Evolutionary conservation across 495 filamentous ascomycete genomes (phyloP), one percentile per base, ranked within the genome.

Genomic region (Talaromyces wortmannii): DNA sequence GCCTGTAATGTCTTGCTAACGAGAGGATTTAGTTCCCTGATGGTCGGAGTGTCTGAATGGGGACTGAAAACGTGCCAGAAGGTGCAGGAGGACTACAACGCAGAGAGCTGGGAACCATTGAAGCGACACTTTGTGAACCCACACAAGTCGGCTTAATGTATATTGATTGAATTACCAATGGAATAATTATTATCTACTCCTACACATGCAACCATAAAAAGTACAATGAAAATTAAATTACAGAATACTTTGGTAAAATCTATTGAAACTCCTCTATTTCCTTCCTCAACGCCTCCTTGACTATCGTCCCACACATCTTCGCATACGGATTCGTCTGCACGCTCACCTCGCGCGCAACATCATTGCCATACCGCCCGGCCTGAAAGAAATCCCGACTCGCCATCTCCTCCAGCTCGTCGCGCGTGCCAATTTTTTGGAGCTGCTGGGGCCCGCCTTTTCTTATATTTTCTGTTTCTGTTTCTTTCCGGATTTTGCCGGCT

Each of bases 1-100:
- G 5, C 40, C 5, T 13, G 7, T 17, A 15, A 15, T 18, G 40
- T 3, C 7, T 16, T 43, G 12, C 45, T 55, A 42, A 42, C 33
- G 23, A 23, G 5, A 32, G 17, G 3, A 60, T 78, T 76, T 71
- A 89, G 86, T 63, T 81, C 78, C 57, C 67, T 90, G 43, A 95
- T 95, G 91, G 81, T 96, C 8, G 91, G 91, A 4, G 90, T 95
- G 12, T 95, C 91, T 13, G 88, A 92, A 59, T 96, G 91, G 91
- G 91, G 90, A 0, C 68, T 95, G 51, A 86, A 88, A 69, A 84
- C 78, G 46, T 95, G 91, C 60, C 75, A 80, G 62, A 95, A 92
- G 76, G 87, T 95, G 40, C 91, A 96, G 70, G 78, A 83, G 58
- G 82, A 80, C 53, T 95, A 96, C 61, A 92, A 85, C 64, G 82